These are phyloP conservation scores for Pythium aquatile DNA, from an alignment of 352 stramenopile species.

Conservation along the genomic window DNA sequence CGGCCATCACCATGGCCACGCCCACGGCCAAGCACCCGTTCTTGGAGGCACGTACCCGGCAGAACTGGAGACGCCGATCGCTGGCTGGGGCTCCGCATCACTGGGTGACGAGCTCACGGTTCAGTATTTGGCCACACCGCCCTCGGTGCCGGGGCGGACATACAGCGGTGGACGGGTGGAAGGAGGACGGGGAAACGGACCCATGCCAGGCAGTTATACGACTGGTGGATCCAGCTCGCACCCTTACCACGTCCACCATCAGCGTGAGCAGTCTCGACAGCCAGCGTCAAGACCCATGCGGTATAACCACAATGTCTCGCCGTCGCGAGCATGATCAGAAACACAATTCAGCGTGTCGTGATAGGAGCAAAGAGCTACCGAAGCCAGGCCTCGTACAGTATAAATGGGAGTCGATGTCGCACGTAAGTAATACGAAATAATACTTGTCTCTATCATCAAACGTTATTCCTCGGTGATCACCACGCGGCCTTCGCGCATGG, in stretches of 20 bases:
- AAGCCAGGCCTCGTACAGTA: not conserved
- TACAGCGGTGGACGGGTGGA: constrained; percentile 14
- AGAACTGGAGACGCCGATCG: constrained; percentile 24
- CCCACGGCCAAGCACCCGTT: not conserved
- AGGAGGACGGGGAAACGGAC: not conserved
- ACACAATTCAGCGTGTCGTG: not conserved
- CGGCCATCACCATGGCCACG: constrained; percentile 7
- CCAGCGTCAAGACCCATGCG: not conserved
- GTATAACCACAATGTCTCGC: constrained; percentile 6
- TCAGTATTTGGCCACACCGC: constrained; percentile 7
- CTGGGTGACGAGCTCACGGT: constrained; percentile 3
- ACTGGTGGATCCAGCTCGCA: not conserved
- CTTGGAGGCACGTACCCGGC: constrained; percentile 19
- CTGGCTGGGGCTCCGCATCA: not conserved
- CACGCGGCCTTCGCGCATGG: constrained; percentile 7
- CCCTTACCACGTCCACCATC: not conserved
- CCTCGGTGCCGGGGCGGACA: not conserved
- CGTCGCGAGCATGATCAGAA: not conserved
- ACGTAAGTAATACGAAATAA: not conserved
- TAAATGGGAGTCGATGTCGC: not conserved
- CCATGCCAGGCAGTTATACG: not conserved
- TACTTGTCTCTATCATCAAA: not conserved
- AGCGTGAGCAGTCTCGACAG: constrained; percentile 4
- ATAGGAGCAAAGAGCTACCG: too few species aligned
- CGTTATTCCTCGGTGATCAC: constrained; percentile 6